phyloP scores from a whole-genome alignment of 2,329 filamentous ascomycete genomes.

The Huntiella omanensis region DNA sequence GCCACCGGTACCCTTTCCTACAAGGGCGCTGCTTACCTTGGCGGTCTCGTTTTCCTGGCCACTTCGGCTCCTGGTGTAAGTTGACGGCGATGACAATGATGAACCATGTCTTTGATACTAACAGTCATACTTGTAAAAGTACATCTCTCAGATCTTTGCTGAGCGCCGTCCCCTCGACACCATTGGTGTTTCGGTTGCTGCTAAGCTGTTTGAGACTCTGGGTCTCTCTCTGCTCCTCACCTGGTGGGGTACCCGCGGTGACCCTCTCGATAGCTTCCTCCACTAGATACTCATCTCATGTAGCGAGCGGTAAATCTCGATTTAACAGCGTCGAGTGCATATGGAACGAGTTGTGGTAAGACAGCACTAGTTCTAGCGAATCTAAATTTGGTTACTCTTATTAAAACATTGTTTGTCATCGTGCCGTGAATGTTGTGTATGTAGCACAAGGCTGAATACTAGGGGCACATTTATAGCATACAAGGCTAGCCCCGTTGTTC shows the following conservation, averaged over 20 bases:
- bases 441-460: too few species aligned
- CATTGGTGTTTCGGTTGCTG: constrained; percentile 65
- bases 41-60: constrained; percentile 77
- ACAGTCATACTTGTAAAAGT: constrained; percentile 27
- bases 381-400: too few species aligned
- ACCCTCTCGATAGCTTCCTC: constrained; percentile 52
- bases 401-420: too few species aligned
- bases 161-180: constrained; percentile 89
- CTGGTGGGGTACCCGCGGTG: constrained; percentile 94
- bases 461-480: too few species aligned
- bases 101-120: not conserved
- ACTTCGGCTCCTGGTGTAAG: constrained; percentile 71
- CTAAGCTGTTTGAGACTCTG: constrained; percentile 81
- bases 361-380: too few species aligned
- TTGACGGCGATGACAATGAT: constrained; percentile 14
- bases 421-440: too few species aligned
- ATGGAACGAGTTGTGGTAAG: not conserved
- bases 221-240: constrained; percentile 83
- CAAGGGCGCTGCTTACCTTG: constrained; percentile 92
- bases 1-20: constrained; percentile 88
- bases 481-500: too few species aligned
- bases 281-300: constrained; percentile 4
- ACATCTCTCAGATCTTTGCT: constrained; percentile 68
- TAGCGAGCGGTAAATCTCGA: not conserved
- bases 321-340: not conserved